Evolutionary conservation across 2,329 filamentous ascomycete genomes (phyloP), one percentile per base, ranked within the genome.

Genomic region (Pezicula radicicola): DNA sequence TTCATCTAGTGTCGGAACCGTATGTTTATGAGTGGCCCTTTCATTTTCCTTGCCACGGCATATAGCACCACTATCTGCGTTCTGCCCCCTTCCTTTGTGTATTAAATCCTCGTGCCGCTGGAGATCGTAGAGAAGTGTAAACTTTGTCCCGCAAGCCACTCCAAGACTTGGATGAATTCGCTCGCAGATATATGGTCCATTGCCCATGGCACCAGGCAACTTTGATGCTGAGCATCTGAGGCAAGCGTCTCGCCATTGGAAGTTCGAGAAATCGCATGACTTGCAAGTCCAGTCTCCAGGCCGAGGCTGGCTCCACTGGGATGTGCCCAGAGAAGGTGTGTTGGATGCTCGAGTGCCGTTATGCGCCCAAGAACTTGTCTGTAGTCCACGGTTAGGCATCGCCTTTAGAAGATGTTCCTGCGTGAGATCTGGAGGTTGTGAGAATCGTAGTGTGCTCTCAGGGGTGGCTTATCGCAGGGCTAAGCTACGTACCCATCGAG

Each of bases 211-310:
- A 46, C 35, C 12, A 40, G 30, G 41, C 27, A 8, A 18, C 41
- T 21, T 45, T 42, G 35, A 39, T 15, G 49, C 39, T 33, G 41
- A 53, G 39, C 56, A 60, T 41, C 49, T 51, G 30, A 55, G 55
- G 40, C 57, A 61, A 30, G 46, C 28, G 15, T 37, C 42, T 16
- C 57, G 48, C 36, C 48, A 55, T n/a, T 50, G 49, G 13, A 54
- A 61, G 41, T 61, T 61, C 41, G 51, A 53, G 37, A 59, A 58
- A 9, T 46, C 12, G 36, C 59, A 61, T 2, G 55, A 50, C n/a
- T 44, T n/a, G 28, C 57, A 61, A n/a, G 37, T 46, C 55, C 59
- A 59, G 27, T 61, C 54, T 15, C 49, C 55, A 3, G 54, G 28
- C 12, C 49, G 50, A 6, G 18, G 37, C 30, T 33, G 30, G 12